phyloP scores from a whole-genome alignment of 108 stramenopile species.

The Halocafeteria seosinensis region DNA sequence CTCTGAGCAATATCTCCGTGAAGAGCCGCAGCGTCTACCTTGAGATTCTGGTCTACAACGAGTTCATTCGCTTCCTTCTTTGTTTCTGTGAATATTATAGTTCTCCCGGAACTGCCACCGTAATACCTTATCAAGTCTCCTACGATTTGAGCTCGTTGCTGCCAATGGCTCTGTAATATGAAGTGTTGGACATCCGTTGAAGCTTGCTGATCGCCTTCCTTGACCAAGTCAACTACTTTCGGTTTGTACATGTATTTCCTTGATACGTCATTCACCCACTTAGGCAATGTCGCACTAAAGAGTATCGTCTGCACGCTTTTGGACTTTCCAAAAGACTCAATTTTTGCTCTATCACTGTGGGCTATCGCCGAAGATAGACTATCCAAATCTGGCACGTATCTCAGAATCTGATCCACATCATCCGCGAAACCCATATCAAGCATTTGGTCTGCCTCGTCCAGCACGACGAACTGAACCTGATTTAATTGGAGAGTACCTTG shows the following conservation, averaged over 20 bases:
- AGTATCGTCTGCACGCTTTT: conserved; percentile 57
- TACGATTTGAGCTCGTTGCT: conserved; percentile 56
- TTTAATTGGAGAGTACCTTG: conserved; percentile 67
- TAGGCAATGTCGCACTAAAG: conserved; percentile 91
- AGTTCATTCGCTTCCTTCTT: conserved; percentile 78
- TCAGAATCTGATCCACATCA: conserved; percentile 79
- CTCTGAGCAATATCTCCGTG: conserved; percentile 98
- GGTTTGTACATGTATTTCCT: conserved; percentile 63
- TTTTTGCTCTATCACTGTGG: no score
- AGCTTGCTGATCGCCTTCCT: conserved; percentile 45
- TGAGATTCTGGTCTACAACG: conserved; percentile 64
- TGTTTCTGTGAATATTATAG: conserved; percentile 89
- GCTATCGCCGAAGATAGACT: conserved; percentile 32
- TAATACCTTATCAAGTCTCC: conserved; percentile 61
- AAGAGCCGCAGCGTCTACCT: conserved; percentile 68
- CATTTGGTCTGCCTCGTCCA: conserved; percentile 99
- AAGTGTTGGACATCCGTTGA: conserved; percentile 81
- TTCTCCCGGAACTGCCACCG: conserved; percentile 70
- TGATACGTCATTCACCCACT: conserved; percentile 81
- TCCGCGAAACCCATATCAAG: conserved; percentile 98
- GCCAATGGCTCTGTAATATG: conserved; percentile 77
- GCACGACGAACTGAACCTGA: conserved; percentile 59
- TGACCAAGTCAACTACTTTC: conserved; percentile 68
- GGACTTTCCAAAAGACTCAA: no score
- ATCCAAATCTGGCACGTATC: conserved; percentile 43